Conservation (phyloP, 2,329 filamentous ascomycete genomes). For the Aspergillus texensis region DNA sequence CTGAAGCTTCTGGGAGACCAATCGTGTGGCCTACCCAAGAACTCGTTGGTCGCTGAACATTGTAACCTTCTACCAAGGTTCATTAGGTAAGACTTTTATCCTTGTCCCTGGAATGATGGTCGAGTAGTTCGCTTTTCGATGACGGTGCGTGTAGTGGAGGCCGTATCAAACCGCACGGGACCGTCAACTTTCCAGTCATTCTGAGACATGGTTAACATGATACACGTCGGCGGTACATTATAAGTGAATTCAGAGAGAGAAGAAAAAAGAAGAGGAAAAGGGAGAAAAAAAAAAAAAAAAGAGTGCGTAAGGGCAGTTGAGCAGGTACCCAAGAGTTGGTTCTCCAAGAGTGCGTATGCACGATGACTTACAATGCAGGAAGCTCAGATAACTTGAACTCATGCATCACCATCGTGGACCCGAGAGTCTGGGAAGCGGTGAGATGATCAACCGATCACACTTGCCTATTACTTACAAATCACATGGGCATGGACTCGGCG, state of each 20-base stretch:
- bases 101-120: conserved; percentile 1
- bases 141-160: not conserved
- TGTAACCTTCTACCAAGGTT: not conserved
- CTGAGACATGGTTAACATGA: conserved; percentile 1
- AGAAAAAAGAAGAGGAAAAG: not conserved
- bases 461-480: conserved; percentile 8
- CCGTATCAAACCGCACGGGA: not conserved
- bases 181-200: not conserved
- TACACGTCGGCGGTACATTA: not conserved
- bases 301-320: not conserved
- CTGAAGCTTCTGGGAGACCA: not conserved
- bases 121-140: not conserved
- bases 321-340: not conserved
- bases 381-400: not conserved
- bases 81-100: conserved; percentile 4
- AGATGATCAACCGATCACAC: conserved; percentile 17
- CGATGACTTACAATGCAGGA: conserved; percentile 4
- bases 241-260: not conserved
- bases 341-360: not conserved
- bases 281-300: not conserved
- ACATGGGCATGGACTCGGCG: conserved; percentile 5
- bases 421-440: conserved; percentile 23
- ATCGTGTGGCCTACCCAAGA: not conserved
- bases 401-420: conserved; percentile 15
- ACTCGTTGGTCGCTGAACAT: not conserved